Conservation (phyloP, 2,329 filamentous ascomycete species). For the Tolypocladium inflatum region DNA sequence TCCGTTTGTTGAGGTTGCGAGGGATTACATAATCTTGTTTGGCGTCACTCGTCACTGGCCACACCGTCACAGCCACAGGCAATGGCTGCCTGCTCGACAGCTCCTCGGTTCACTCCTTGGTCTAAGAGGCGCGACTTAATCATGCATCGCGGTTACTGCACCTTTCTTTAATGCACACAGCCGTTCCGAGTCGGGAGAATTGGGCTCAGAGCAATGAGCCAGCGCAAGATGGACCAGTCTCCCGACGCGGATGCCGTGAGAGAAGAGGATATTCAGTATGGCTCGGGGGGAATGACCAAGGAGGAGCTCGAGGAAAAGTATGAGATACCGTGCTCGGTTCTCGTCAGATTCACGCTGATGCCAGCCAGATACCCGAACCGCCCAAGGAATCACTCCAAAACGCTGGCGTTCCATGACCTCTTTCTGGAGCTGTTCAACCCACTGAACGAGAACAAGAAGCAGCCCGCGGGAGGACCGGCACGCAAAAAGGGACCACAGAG, state of each 20-base stretch:
- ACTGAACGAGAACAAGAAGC: conserved; percentile 66
- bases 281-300: conserved; percentile 23
- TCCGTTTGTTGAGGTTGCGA: neutral
- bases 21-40: neutral
- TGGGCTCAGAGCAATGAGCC: neutral
- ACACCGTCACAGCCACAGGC: no score
- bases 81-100: neutral
- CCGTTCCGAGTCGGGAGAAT: neutral
- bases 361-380: conserved; percentile 67
- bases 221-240: conserved; percentile 2
- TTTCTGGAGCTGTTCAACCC: conserved; percentile 76
- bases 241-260: conserved; percentile 31
- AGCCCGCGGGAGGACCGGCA: conserved; percentile 48
- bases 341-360: neutral
- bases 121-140: neutral
- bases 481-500: conserved; percentile 52
- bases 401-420: conserved; percentile 73
- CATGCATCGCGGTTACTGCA: neutral
- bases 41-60: neutral
- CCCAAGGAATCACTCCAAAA: conserved; percentile 70
- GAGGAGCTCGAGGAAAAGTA: conserved; percentile 37
- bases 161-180: neutral
- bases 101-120: neutral
- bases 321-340: neutral
- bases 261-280: conserved; percentile 45